Conservation (phyloP, 108 stramenopile species). For the Fragilariopsis cylindrus region DNA sequence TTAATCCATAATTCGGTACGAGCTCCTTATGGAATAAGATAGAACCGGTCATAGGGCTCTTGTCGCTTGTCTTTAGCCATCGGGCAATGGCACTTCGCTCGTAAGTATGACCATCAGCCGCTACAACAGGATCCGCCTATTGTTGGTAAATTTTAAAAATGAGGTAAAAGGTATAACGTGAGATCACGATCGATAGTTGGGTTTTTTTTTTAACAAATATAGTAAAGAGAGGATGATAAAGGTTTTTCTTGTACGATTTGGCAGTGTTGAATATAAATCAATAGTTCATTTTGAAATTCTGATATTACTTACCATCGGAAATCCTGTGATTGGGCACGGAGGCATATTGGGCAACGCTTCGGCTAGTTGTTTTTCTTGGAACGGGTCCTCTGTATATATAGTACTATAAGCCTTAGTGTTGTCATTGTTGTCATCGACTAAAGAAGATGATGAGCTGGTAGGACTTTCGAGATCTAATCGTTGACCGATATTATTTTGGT, state of each 20-base stretch:
- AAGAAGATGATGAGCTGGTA: constrained; percentile 26
- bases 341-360: constrained; percentile 81
- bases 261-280: background rate
- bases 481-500: constrained; percentile 26
- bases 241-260: background rate
- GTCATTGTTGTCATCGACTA: constrained; percentile 18
- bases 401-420: constrained; percentile 8
- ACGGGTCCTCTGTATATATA: background rate
- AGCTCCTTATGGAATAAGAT: constrained; percentile 68
- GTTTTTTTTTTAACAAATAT: no score
- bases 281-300: background rate
- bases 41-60: constrained; percentile 79
- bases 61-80: constrained; percentile 83
- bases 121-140: constrained; percentile 86
- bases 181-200: no score
- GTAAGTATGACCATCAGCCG: constrained; percentile 81
- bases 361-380: constrained; percentile 10
- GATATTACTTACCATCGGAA: constrained; percentile 57
- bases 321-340: constrained; percentile 89
- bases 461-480: constrained; percentile 20
- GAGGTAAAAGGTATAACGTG: background rate
- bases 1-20: constrained; percentile 81
- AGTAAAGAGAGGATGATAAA: background rate
- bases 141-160: background rate
- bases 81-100: constrained; percentile 86